Conservation (phyloP, 345 rosid genomes). For the Salix arbutifolia region DNA sequence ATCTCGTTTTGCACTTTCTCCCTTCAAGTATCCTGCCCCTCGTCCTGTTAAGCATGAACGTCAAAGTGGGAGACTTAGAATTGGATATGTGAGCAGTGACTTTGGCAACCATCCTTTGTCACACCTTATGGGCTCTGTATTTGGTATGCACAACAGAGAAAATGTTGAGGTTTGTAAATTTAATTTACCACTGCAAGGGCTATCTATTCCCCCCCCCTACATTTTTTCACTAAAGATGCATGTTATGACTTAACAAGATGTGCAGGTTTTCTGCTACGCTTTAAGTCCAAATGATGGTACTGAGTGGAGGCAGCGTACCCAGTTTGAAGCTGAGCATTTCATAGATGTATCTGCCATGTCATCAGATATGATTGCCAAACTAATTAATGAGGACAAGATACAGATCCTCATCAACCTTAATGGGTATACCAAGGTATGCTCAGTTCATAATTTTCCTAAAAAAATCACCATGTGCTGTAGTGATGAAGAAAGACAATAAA, state of each 20-base stretch:
- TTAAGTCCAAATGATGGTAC: slow-evolving; percentile 92
- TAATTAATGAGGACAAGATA: slow-evolving; percentile 77
- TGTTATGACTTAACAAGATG: slow-evolving; percentile 5
- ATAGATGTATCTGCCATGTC: slow-evolving; percentile 85
- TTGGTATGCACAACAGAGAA: slow-evolving; percentile 92
- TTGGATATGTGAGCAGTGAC: slow-evolving; percentile 96
- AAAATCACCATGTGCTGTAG: not conserved
- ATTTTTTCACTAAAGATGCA: not conserved
- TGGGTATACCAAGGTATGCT: slow-evolving; percentile 86
- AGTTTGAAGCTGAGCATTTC: slow-evolving; percentile 90
- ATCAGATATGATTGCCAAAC: slow-evolving; percentile 78
- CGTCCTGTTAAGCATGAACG: slow-evolving; percentile 57
- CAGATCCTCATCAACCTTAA: slow-evolving; percentile 88
- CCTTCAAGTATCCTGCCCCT: slow-evolving; percentile 65
- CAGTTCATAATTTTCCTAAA: not conserved
- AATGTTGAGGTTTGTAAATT: slow-evolving; percentile 72
- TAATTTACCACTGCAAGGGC: not conserved
- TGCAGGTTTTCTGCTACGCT: slow-evolving; percentile 92
- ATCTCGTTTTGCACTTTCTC: slow-evolving; percentile 73
- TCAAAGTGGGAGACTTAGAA: slow-evolving; percentile 65
- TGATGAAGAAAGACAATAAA: not conserved
- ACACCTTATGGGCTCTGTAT: slow-evolving; percentile 98
- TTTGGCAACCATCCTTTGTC: slow-evolving; percentile 97
- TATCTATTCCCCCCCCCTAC: not conserved
- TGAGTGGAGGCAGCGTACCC: slow-evolving; percentile 93